Conservation (phyloP, 148 eudicot species). For the Simmondsia chinensis region DNA sequence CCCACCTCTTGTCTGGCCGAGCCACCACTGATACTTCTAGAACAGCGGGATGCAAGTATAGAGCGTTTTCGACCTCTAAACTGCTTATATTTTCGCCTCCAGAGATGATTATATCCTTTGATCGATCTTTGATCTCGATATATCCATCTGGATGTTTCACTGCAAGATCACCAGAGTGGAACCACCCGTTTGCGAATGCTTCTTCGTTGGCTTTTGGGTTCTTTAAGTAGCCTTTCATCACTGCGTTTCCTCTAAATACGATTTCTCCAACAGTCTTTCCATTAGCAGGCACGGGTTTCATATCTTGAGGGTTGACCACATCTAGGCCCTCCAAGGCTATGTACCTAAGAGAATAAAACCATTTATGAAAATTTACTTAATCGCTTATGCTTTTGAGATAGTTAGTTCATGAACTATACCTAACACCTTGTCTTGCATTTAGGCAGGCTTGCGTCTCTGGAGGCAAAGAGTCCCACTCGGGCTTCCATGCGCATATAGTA, state of each 20-base stretch:
- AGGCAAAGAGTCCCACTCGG: conserved; percentile 78
- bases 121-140: conserved; percentile 84
- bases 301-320: conserved; percentile 44
- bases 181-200: conserved; percentile 80
- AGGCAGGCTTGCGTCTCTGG: conserved; percentile 62
- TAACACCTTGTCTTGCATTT: conserved; percentile 81
- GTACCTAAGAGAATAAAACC: too few species aligned
- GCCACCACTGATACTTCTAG: conserved; percentile 82
- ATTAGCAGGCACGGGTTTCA: conserved; percentile 75
- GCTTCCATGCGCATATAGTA: conserved; percentile 88
- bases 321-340: conserved; percentile 63
- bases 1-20: conserved; percentile 75
- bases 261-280: conserved; percentile 86
- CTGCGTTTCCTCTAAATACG: conserved; percentile 71
- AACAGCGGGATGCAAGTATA: conserved; percentile 55
- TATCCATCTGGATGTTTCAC: conserved; percentile 85
- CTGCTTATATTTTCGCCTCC: conserved; percentile 96
- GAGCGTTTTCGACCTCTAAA: conserved; percentile 71
- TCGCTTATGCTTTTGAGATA: too few species aligned
- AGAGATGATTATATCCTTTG: conserved; percentile 89
- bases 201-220: conserved; percentile 84
- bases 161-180: conserved; percentile 80
- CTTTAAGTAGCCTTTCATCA: conserved; percentile 90
- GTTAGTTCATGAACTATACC: too few species aligned
- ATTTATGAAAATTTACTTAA: too few species aligned